Conservation (phyloP, 495 filamentous ascomycete species). For the Penicillium soppii region DNA sequence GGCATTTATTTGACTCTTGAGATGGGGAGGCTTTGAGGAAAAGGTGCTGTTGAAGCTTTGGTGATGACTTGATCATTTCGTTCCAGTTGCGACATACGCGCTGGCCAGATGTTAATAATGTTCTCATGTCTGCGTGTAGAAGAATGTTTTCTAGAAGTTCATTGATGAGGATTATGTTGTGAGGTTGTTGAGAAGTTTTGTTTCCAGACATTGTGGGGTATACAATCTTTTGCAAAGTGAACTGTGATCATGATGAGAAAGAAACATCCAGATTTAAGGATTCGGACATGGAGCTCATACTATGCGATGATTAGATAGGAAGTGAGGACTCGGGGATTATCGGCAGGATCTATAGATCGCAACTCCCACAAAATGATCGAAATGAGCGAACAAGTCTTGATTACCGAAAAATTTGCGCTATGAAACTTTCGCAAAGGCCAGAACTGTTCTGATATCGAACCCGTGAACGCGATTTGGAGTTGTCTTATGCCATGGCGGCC, state of each 20-base stretch:
- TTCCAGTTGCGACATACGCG: slow-evolving; percentile 11
- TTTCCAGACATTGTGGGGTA: neutral
- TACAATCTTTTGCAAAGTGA: neutral
- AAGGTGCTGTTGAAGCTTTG: slow-evolving; percentile 2
- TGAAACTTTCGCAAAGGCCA: too few species aligned
- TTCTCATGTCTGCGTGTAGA: slow-evolving; percentile 5
- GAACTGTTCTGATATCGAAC: neutral
- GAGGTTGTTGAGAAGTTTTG: neutral
- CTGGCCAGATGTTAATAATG: slow-evolving; percentile 10
- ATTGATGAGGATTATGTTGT: slow-evolving; percentile 16
- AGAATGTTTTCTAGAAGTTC: slow-evolving; percentile 11
- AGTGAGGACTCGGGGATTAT: slow-evolving; percentile 5
- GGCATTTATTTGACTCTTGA: neutral
- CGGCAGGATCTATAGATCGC: neutral
- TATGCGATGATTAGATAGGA: slow-evolving; percentile 4
- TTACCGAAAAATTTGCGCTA: too few species aligned
- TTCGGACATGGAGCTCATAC: neutral
- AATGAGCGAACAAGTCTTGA: too few species aligned
- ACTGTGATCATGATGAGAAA: too few species aligned
- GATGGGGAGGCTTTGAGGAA: slow-evolving; percentile 1
- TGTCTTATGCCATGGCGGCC: neutral
- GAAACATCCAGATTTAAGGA: too few species aligned
- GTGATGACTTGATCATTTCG: neutral
- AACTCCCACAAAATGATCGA: too few species aligned
- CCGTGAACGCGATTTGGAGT: neutral